Evolutionary conservation across 306 rosid genomes (phyloP).

Genomic region (Purshia tridentata): DNA sequence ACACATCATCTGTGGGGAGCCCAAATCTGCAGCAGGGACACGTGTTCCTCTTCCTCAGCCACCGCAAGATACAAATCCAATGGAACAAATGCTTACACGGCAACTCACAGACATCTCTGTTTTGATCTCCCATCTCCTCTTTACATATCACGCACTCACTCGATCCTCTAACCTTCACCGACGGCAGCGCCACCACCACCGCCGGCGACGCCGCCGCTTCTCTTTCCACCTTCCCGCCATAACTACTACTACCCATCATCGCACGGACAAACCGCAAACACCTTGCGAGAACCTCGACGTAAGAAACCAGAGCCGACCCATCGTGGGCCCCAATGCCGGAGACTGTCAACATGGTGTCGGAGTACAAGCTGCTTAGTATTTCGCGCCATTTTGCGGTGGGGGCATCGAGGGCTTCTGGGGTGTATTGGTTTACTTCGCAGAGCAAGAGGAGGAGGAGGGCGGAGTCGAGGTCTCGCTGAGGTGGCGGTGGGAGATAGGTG

Average conservation of each 20-base stretch:
- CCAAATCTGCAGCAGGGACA: constrained; percentile 80
- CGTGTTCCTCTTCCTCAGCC: constrained; percentile 80
- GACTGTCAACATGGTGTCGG: constrained; percentile 32
- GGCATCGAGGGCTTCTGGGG: constrained; percentile 45
- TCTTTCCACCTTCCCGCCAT: constrained; percentile 22
- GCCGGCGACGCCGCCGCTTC: constrained; percentile 57
- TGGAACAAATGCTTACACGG: constrained; percentile 88
- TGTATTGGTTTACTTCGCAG: constrained; percentile 70
- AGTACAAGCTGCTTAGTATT: constrained; percentile 28
- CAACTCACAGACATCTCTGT: constrained; percentile 74
- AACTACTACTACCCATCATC: constrained; percentile 25
- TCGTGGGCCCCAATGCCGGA: constrained; percentile 42
- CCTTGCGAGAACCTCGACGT: constrained; percentile 53
- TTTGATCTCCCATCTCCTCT: constrained; percentile 62
- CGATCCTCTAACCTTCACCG: constrained; percentile 47
- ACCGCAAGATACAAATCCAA: constrained; percentile 77
- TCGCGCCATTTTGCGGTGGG: constrained; percentile 55
- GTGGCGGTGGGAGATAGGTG: constrained; percentile 20
- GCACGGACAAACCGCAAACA: constrained; percentile 55
- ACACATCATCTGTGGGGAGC: constrained; percentile 74
- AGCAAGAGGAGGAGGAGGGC: constrained; percentile 64
- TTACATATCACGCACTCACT: constrained; percentile 78
- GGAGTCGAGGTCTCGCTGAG: constrained; percentile 58
- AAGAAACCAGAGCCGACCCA: constrained; percentile 49
- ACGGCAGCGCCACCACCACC: constrained; percentile 56